Percentiles rank a stretch among this genome's conserved stretches.
phyloP scores from a whole-genome alignment of 2,329 filamentous ascomycete species.

The Fonsecaea pedrosoi region DNA sequence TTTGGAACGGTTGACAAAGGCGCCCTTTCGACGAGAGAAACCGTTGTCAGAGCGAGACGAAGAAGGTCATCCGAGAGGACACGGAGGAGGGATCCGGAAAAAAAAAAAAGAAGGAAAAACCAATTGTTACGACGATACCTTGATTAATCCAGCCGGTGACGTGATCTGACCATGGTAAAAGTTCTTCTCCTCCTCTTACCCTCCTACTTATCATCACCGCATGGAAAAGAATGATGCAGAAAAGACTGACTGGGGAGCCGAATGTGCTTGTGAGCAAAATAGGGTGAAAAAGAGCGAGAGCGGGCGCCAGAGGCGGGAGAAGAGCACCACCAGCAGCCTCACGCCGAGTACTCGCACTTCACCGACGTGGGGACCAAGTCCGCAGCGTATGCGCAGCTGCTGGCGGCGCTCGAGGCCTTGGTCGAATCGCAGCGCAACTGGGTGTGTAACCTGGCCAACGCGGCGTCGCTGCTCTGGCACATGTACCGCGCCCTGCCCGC shows the following conservation, averaged over 20 bases:
- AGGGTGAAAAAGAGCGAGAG: neutral
- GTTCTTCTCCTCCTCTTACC: neutral
- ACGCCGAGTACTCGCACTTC: conserved; percentile 58
- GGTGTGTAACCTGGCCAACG: conserved; percentile 56
- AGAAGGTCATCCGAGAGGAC: no score
- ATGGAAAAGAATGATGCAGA: no score
- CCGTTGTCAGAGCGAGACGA: no score
- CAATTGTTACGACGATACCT: no score
- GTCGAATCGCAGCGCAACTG: conserved; percentile 55
- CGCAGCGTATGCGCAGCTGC: conserved; percentile 52
- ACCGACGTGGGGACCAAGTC: conserved; percentile 47
- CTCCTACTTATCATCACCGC: no score
- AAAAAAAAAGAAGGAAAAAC: neutral
- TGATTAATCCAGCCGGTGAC: neutral
- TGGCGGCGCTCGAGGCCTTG: conserved; percentile 49
- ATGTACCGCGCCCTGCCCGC: conserved; percentile 52
- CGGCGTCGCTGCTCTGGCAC: conserved; percentile 58
- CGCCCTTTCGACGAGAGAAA: no score
- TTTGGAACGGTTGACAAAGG: no score
- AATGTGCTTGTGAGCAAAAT: no score
- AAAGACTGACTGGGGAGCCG: no score
- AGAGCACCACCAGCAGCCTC: conserved; percentile 45
- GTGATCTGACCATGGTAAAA: neutral
- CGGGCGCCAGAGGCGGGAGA: no score
- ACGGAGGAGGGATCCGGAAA: neutral